phyloP scores from a whole-genome alignment of 2,329 filamentous ascomycete genomes.

The Botryotinia narcissicola region DNA sequence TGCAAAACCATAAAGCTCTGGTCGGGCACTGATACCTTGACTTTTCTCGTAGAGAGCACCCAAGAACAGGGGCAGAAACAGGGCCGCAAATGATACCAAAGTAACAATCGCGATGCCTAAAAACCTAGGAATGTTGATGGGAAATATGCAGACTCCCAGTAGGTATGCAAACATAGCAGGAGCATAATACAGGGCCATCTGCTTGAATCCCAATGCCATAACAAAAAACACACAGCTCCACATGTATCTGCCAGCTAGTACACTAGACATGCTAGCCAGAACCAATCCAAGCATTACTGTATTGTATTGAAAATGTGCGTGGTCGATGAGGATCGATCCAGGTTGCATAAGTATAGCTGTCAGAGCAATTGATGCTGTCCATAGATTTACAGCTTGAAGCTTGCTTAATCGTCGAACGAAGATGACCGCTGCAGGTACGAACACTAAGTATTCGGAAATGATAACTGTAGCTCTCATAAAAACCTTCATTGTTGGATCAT shows the following conservation, averaged over 20 bases:
- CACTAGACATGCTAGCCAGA: constrained; percentile 81
- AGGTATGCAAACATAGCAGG: constrained; percentile 91
- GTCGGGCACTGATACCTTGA: constrained; percentile 57
- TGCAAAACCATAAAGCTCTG: constrained; percentile 57
- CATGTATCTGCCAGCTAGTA: constrained; percentile 77
- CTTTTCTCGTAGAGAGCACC: constrained; percentile 69
- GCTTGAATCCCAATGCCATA: constrained; percentile 91
- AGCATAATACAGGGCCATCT: constrained; percentile 98
- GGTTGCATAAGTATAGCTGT: constrained; percentile 92
- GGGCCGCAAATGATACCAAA: constrained; percentile 65
- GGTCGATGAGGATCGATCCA: constrained; percentile 84
- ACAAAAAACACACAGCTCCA: constrained; percentile 96
- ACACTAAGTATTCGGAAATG: constrained; percentile 85
- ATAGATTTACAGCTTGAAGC: constrained; percentile 72
- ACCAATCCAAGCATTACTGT: constrained; percentile 96
- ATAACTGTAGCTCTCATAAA: constrained; percentile 95
- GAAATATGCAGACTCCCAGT: constrained; percentile 79
- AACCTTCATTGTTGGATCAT: constrained; percentile 78
- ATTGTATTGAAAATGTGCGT: constrained; percentile 97
- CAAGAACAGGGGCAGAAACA: constrained; percentile 72
- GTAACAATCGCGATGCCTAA: constrained; percentile 75
- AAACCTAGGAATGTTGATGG: constrained; percentile 67
- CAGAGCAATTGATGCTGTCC: constrained; percentile 81
- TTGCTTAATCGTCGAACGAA: constrained; percentile 81
- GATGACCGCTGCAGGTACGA: constrained; percentile 79